Evolutionary conservation across 2,329 filamentous ascomycete genomes (phyloP), one percentile per base, ranked within the genome.

Genomic region (Hymenoscyphus linearis): DNA sequence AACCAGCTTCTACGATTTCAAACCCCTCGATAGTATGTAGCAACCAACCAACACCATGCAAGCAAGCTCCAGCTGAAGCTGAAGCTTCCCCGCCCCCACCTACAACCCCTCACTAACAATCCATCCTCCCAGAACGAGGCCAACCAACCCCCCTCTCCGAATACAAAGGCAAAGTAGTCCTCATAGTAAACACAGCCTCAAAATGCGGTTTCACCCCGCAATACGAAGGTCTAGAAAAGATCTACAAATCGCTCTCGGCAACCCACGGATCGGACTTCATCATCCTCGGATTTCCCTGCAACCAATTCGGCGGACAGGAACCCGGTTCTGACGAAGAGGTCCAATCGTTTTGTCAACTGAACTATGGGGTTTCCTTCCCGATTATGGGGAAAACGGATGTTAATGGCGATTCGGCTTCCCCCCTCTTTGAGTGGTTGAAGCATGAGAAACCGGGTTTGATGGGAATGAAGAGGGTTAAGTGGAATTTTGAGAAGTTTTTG

Each of bases 401-500:
- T 72, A 99, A 99, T 75, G 95, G 95, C 71, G 85, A 89, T 69
- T 80, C 85, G 34, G 89, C 92, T 55, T 85, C 86, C 70, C 92
- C 93, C 0, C 77, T 96, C 40, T 98, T 83, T 76, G 82, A 89
- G 74, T 99, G 84, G 84, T 76, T 89, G 72, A 89, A 88, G 80
- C 76, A 77, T 52, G 78, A 87, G 77, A 88, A 91, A 80, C 84
- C 93, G 0, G 93, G 95, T 25, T 72, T 97, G 60, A 78, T 98
- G 78, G 95, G 95, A 22, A 75, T 98, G 73, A 93, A 96, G 87
- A 78, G 87, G 65, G 82, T 99, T 71, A 97, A 98, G 88, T 99
- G 95, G 95, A 99, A 99, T 79, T 99, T 98, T 80, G 95, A 99
- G 78, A 99, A 99, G 85, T 99, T 97, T 78, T 79, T 99, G 66